These are phyloP conservation scores for Pulveroboletus frians DNA, from an alignment of 768 basidiomycete genomes.

Conservation along the genomic window DNA sequence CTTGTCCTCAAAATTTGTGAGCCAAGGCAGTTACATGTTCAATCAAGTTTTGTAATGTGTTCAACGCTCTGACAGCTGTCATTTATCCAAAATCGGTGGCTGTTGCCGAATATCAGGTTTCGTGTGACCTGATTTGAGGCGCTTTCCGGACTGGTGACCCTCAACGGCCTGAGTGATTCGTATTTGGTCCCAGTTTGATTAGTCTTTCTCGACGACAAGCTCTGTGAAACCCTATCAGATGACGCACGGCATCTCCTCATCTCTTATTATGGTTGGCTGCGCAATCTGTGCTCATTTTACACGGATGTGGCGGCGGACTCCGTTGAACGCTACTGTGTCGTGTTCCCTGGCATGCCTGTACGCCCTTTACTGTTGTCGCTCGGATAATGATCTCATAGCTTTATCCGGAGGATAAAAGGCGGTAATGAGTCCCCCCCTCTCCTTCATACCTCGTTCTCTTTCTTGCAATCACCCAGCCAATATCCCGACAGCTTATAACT, in stretches of 20 bases:
- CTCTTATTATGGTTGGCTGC: slow-evolving; percentile 24
- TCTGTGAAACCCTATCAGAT: slow-evolving; percentile 35
- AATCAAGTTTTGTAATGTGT: slow-evolving; percentile 24
- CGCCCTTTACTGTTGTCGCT: slow-evolving; percentile 15
- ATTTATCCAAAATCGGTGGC: slow-evolving; percentile 29
- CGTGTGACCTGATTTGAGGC: slow-evolving; percentile 20
- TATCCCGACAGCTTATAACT: slow-evolving; percentile 1
- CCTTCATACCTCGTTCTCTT: slow-evolving; percentile 4
- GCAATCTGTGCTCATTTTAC: slow-evolving; percentile 28
- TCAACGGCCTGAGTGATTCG: slow-evolving; percentile 11
- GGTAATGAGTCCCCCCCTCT: slow-evolving; percentile 4
- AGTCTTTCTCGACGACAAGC: slow-evolving; percentile 35
- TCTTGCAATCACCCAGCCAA: not conserved
- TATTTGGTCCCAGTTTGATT: slow-evolving; percentile 28
- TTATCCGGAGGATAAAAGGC: slow-evolving; percentile 26
- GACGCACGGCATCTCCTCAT: slow-evolving; percentile 26
- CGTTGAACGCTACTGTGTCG: slow-evolving; percentile 21
- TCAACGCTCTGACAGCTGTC: slow-evolving; percentile 23
- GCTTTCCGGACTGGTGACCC: slow-evolving; percentile 15
- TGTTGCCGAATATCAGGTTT: slow-evolving; percentile 16
- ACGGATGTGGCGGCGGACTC: slow-evolving; percentile 18
- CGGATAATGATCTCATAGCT: slow-evolving; percentile 25
- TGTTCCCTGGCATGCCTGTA: slow-evolving; percentile 18
- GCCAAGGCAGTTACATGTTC: slow-evolving; percentile 24
- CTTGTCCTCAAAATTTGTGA: slow-evolving; percentile 19